phyloP scores from a whole-genome alignment of 1,139 yeast species.

The Diutina sp. region DNA sequence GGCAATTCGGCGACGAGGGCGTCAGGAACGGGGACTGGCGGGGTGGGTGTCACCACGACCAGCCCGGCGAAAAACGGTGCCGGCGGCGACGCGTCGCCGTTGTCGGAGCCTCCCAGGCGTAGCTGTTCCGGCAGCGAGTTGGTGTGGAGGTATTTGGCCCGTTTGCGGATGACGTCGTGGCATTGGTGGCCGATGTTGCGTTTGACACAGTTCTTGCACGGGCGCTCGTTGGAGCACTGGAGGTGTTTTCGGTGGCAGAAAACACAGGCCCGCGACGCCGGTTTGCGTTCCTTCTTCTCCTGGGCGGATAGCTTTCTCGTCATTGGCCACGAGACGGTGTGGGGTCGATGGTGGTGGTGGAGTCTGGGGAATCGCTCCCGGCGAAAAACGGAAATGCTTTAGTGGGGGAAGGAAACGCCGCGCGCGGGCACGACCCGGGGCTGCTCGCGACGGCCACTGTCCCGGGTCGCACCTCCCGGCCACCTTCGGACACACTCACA shows the following conservation, averaged over 20 bases:
- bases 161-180: slow-evolving; percentile 45
- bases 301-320: slow-evolving; percentile 44
- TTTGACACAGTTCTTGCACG: slow-evolving; percentile 59
- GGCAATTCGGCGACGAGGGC: background rate
- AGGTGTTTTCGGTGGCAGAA: slow-evolving; percentile 63
- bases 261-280: slow-evolving; percentile 55
- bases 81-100: background rate
- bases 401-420: background rate
- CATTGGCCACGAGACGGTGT: slow-evolving; percentile 20
- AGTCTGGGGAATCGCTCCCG: background rate
- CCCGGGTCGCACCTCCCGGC: no score
- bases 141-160: slow-evolving; percentile 29
- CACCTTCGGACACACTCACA: no score
- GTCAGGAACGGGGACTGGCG: slow-evolving; percentile 3
- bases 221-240: slow-evolving; percentile 49
- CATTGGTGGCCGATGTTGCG: slow-evolving; percentile 44
- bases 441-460: no score
- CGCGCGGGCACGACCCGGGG: no score
- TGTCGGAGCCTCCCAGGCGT: background rate
- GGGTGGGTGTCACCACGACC: slow-evolving; percentile 1
- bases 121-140: background rate
- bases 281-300: slow-evolving; percentile 42
- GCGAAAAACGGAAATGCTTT: background rate
- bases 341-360: background rate
- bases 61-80: background rate